A percentile compares a stretch with the other conserved stretches of the same genome.
phyloP scores from a whole-genome alignment of 1,284 basidiomycete genomes.

The Cutaneotrichosporon curvatum region DNA sequence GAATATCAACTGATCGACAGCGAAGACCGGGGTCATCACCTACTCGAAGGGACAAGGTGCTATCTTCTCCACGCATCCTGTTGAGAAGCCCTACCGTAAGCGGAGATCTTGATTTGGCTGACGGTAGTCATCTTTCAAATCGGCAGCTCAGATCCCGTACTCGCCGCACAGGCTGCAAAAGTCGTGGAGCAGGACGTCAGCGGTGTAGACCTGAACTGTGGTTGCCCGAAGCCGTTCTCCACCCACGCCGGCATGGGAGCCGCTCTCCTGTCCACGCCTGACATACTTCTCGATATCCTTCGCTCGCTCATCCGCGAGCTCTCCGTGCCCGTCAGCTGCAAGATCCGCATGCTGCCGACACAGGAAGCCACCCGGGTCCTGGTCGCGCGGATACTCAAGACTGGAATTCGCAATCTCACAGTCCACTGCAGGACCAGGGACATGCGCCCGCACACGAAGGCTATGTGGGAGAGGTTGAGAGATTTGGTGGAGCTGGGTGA shows the following conservation, averaged over 20 bases:
- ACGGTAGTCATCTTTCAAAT: constrained; percentile 59
- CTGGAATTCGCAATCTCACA: constrained; percentile 82
- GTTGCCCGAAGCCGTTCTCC: constrained; percentile 92
- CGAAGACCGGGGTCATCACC: constrained; percentile 77
- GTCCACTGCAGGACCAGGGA: constrained; percentile 91
- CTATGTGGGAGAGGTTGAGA: constrained; percentile 67
- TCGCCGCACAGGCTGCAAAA: constrained; percentile 85
- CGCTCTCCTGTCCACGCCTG: constrained; percentile 83
- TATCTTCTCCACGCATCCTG: constrained; percentile 86
- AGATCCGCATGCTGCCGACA: constrained; percentile 81
- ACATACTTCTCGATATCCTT: constrained; percentile 80
- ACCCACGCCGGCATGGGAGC: constrained; percentile 96
- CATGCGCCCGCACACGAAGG: constrained; percentile 80
- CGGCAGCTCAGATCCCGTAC: constrained; percentile 77
- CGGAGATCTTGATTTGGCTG: background rate
- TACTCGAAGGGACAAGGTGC: constrained; percentile 68
- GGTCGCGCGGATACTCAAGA: constrained; percentile 75
- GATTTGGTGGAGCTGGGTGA: constrained; percentile 68
- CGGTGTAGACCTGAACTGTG: constrained; percentile 60
- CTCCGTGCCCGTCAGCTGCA: constrained; percentile 77
- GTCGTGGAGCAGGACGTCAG: constrained; percentile 82
- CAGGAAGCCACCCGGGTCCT: constrained; percentile 82
- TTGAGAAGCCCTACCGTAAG: constrained; percentile 74
- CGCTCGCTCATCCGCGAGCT: constrained; percentile 65
- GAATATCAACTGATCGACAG: constrained; percentile 47